A percentile compares a stretch with the other conserved stretches of the same genome.
phyloP scores from a whole-genome alignment of 192 early-diverging fungal species.

The Entomortierella lignicola region DNA sequence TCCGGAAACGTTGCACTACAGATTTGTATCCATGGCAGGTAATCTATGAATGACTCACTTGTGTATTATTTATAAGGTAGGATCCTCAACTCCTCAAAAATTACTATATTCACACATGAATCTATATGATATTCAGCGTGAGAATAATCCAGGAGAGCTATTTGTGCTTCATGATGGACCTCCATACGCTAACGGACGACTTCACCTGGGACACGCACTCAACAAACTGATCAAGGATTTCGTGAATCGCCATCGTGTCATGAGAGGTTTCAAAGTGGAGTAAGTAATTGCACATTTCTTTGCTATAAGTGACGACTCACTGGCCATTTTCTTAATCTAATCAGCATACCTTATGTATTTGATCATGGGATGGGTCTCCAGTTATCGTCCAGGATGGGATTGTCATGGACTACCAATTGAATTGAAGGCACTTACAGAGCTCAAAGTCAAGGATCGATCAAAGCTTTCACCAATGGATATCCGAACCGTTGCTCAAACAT shows the following conservation, averaged over 20 bases:
- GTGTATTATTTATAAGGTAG: neutral
- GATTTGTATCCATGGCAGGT: slow-evolving; percentile 81
- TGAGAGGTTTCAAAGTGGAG: slow-evolving; percentile 75
- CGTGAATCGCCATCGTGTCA: slow-evolving; percentile 76
- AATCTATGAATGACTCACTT: neutral
- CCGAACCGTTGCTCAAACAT: slow-evolving; percentile 64
- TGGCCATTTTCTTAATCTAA: neutral
- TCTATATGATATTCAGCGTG: slow-evolving; percentile 37
- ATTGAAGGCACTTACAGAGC: slow-evolving; percentile 74
- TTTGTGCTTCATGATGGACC: slow-evolving; percentile 87
- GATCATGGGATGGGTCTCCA: too few species aligned
- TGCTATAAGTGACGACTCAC: neutral
- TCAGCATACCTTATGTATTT: neutral
- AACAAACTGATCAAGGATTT: slow-evolving; percentile 89
- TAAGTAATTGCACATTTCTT: slow-evolving; percentile 36
- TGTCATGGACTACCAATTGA: slow-evolving; percentile 87
- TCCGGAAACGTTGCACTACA: slow-evolving; percentile 70
- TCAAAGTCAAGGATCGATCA: slow-evolving; percentile 58
- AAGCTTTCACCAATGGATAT: slow-evolving; percentile 60
- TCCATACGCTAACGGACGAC: slow-evolving; percentile 83
- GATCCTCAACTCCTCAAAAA: neutral
- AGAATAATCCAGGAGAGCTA: slow-evolving; percentile 71
- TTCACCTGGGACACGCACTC: slow-evolving; percentile 81
- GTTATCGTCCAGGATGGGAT: slow-evolving; percentile 83
- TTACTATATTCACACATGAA: neutral